A percentile compares a stretch with the other conserved stretches of the same genome.
Evolutionary conservation across 2,329 filamentous ascomycete species (phyloP).

Genomic region (Knufia fluminis): DNA sequence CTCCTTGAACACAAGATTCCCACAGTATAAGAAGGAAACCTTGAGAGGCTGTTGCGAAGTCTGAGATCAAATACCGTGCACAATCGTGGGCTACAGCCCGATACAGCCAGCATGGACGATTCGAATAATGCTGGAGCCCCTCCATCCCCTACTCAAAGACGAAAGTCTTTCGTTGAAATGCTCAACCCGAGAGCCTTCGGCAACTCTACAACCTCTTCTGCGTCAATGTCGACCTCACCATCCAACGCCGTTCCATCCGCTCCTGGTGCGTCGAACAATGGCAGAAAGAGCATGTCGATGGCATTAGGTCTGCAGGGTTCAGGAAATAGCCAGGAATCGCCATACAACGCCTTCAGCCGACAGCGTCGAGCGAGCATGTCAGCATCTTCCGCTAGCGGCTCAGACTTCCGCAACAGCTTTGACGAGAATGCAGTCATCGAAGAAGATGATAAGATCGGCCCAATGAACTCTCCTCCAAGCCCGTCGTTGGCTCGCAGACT

Average conservation of each 20-base stretch:
- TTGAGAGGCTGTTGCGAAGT: too few species aligned
- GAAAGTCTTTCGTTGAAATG: conserved; percentile 38
- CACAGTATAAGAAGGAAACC: too few species aligned
- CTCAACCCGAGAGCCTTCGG: conserved; percentile 45
- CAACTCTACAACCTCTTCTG: conserved; percentile 18
- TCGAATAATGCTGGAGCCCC: conserved; percentile 29
- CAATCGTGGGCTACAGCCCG: conserved; percentile 2
- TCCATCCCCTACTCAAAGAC: conserved; percentile 32
- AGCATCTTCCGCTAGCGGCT: conserved; percentile 44
- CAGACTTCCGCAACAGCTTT: conserved; percentile 26
- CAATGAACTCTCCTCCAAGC: conserved; percentile 55
- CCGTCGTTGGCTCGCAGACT: conserved; percentile 71
- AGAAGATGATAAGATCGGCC: conserved; percentile 57
- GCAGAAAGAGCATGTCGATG: conserved; percentile 61
- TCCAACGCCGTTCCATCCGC: conserved; percentile 40
- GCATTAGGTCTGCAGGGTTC: conserved; percentile 59
- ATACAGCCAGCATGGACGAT: conserved; percentile 33
- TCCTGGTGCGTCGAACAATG: conserved; percentile 39
- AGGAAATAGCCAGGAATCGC: conserved; percentile 44
- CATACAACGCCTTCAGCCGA: conserved; percentile 42
- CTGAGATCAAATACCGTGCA: not conserved
- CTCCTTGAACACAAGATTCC: too few species aligned
- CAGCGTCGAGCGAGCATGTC: conserved; percentile 58
- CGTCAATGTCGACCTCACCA: conserved; percentile 34
- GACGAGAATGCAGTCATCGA: conserved; percentile 45